Percentiles rank a stretch among this genome's conserved stretches.
Evolutionary conservation across 225 moss, liverwort and hornwort genomes (phyloP).

Genomic region (Antitrichia curtipendula): DNA sequence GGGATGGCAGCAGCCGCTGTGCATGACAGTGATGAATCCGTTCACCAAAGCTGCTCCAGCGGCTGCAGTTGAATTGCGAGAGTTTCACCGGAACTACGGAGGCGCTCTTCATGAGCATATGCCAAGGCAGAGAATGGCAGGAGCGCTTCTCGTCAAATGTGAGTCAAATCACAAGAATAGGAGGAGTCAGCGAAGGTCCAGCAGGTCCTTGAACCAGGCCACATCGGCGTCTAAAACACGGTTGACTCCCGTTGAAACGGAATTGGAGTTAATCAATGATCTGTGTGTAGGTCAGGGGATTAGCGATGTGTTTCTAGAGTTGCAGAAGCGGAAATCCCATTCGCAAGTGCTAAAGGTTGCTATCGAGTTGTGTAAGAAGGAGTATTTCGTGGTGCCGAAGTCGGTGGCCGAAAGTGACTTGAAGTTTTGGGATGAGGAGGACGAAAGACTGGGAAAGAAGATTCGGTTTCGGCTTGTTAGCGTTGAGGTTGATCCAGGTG

Average conservation of each 20-base stretch:
- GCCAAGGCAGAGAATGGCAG: not conserved
- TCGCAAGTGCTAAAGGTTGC: constrained; percentile 2
- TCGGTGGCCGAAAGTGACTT: not conserved
- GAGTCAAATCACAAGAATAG: not conserved
- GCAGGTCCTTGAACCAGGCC: not conserved
- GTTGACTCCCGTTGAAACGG: not conserved
- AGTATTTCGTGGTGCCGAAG: constrained; percentile 15
- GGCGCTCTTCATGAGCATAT: not conserved
- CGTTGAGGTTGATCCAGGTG: constrained; percentile 22
- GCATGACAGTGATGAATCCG: not conserved
- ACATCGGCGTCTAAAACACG: not conserved
- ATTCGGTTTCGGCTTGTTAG: constrained; percentile 27
- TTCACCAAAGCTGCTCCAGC: not conserved
- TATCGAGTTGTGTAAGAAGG: constrained; percentile 24
- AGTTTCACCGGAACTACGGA: not conserved
- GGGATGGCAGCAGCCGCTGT: not conserved
- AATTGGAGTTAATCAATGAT: not conserved
- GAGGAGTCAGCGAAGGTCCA: not conserved
- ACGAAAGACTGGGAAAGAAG: constrained; percentile 20
- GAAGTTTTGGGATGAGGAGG: constrained; percentile 19
- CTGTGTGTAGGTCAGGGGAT: not conserved
- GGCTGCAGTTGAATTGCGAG: not conserved
- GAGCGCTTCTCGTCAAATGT: not conserved
- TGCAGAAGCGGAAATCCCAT: not conserved
- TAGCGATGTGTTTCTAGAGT: not conserved